These are phyloP conservation scores for Ambrosia trifida DNA, from an alignment of 129 eudicot genomes.

Conservation along the genomic window DNA sequence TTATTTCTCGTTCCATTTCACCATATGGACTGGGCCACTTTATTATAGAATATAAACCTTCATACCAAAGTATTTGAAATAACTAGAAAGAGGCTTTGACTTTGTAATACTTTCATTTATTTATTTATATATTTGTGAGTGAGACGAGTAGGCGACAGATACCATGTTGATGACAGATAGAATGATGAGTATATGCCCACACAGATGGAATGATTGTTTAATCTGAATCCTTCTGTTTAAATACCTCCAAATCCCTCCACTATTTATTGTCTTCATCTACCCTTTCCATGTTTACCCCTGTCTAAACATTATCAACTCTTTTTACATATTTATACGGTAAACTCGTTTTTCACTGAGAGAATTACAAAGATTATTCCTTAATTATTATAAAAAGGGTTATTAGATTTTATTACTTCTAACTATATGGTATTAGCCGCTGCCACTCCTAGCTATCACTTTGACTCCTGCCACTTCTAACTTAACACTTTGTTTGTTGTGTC, in stretches of 20 bases:
- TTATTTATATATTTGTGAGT: not conserved
- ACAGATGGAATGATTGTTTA: constrained; percentile 21
- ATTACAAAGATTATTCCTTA: too few relatives aligned
- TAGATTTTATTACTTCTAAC: too few relatives aligned
- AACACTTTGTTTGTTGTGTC: too few relatives aligned
- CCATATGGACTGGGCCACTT: too few relatives aligned
- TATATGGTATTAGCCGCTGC: too few relatives aligned
- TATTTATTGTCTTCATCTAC: constrained; percentile 5
- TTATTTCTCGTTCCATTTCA: too few relatives aligned
- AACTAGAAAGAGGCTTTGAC: not conserved
- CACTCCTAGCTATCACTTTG: too few relatives aligned
- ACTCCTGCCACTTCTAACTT: too few relatives aligned
- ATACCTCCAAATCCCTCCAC: constrained; percentile 30
- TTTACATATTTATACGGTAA: not conserved
- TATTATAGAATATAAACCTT: too few relatives aligned
- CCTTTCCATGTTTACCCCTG: constrained; percentile 20
- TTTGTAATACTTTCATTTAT: not conserved
- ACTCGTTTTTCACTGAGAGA: too few relatives aligned
- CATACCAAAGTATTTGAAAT: too few relatives aligned
- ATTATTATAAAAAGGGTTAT: too few relatives aligned
- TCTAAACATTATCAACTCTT: not conserved
- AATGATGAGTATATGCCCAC: constrained; percentile 17
- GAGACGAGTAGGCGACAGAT: constrained; percentile 7
- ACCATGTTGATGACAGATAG: constrained; percentile 25
- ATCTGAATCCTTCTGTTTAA: constrained; percentile 11